Evolutionary conservation across 1,139 yeast species (phyloP).

Genomic region (Lodderomyces pseudojiufengensis): DNA sequence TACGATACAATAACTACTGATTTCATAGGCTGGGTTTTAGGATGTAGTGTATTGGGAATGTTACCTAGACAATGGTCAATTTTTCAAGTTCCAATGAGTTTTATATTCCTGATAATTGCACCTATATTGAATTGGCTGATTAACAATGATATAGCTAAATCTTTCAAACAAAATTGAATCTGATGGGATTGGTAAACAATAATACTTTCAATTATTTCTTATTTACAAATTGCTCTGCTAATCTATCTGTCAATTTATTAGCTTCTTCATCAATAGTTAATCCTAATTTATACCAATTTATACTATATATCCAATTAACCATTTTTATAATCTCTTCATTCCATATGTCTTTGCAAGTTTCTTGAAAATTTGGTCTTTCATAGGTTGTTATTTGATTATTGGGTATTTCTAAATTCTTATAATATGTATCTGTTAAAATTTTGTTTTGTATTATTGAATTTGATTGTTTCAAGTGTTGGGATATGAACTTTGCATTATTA

Average conservation of each 20-base stretch:
- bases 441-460: constrained; percentile 48
- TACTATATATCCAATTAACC: constrained; percentile 62
- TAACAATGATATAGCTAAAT: constrained; percentile 46
- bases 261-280: constrained; percentile 35
- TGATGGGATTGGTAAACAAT: too few relatives aligned
- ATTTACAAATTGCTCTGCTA: constrained; percentile 22
- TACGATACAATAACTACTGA: constrained; percentile 80
- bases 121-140: constrained; percentile 61
- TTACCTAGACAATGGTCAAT: constrained; percentile 63
- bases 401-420: constrained; percentile 28
- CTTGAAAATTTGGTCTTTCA: constrained; percentile 34
- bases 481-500: constrained; percentile 44
- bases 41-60: constrained; percentile 64
- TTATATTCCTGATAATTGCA: constrained; percentile 54
- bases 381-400: constrained; percentile 27
- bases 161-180: constrained; percentile 11
- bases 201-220: constrained; percentile 9
- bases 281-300: constrained; percentile 48
- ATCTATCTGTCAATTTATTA: constrained; percentile 29
- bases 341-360: constrained; percentile 80
- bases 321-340: constrained; percentile 66
- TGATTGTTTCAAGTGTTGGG: constrained; percentile 47
- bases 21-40: constrained; percentile 77
- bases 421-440: constrained; percentile 31
- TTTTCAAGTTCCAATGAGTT: constrained; percentile 46